phyloP scores from a whole-genome alignment of 805 yeast genomes.

The Candida xiaguanensis region DNA sequence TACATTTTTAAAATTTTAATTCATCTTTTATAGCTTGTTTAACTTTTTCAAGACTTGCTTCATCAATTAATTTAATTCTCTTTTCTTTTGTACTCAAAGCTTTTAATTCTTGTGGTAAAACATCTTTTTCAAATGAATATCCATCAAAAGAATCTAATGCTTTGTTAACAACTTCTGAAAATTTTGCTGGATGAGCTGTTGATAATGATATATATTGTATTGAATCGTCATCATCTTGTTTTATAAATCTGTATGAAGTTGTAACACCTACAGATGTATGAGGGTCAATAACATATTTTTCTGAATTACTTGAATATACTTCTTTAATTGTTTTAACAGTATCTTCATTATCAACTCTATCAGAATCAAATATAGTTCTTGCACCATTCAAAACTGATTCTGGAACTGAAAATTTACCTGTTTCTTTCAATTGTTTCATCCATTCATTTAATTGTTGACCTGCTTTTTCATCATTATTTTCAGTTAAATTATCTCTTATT shows the following conservation, averaged over 20 bases:
- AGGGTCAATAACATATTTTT: constrained; percentile 86
- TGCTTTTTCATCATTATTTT: constrained; percentile 55
- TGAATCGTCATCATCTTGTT: constrained; percentile 26
- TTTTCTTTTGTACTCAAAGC: constrained; percentile 66
- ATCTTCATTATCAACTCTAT: constrained; percentile 72
- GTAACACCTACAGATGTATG: constrained; percentile 94
- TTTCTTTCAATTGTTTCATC: constrained; percentile 73
- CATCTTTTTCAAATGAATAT: constrained; percentile 84
- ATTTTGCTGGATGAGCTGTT: constrained; percentile 99
- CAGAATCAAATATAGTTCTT: constrained; percentile 66
- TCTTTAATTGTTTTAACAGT: constrained; percentile 77
- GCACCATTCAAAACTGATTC: constrained; percentile 64
- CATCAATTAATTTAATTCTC: constrained; percentile 67
- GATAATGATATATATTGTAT: constrained; percentile 71
- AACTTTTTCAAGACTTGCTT: constrained; percentile 68
- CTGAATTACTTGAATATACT: constrained; percentile 56
- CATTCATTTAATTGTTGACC: constrained; percentile 68
- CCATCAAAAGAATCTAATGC: constrained; percentile 64
- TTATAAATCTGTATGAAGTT: constrained; percentile 64
- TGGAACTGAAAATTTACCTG: constrained; percentile 75
- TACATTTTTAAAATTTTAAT: constrained; percentile 12
- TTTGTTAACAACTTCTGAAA: constrained; percentile 89
- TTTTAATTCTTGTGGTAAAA: constrained; percentile 83
- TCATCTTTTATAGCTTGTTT: constrained; percentile 75
- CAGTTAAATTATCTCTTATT: constrained; percentile 65